Percentiles rank a stretch among this genome's conserved stretches.
Conservation (phyloP, 2,329 filamentous ascomycete genomes). For the Sclerotiophoma versabilis region DNA sequence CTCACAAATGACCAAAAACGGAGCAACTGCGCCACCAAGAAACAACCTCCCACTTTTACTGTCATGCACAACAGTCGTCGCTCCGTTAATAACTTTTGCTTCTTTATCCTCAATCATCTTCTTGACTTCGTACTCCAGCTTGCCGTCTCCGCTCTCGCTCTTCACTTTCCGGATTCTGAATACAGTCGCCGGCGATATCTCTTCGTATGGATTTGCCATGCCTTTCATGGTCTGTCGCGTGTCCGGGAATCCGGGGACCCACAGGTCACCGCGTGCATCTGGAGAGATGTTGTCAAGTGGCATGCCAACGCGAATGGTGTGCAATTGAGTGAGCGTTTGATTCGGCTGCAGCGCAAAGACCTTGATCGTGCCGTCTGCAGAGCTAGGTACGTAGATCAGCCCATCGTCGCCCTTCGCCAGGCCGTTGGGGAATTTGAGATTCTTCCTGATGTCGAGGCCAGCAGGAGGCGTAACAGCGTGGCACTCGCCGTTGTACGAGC, state of each 20-base stretch:
- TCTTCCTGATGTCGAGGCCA: slow-evolving; percentile 20
- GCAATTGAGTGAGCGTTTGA: slow-evolving; percentile 27
- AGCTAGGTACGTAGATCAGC: slow-evolving; percentile 38
- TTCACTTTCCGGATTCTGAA: slow-evolving; percentile 30
- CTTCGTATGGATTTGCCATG: slow-evolving; percentile 24
- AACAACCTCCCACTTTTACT: slow-evolving; percentile 35
- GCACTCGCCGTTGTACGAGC: slow-evolving; percentile 26
- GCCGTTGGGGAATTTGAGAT: slow-evolving; percentile 42
- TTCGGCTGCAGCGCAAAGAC: slow-evolving; percentile 28
- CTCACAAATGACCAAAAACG: slow-evolving; percentile 19
- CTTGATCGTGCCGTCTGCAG: slow-evolving; percentile 33
- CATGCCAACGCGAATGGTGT: slow-evolving; percentile 34
- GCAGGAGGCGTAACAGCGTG: slow-evolving; percentile 19
- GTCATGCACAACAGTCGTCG: slow-evolving; percentile 39
- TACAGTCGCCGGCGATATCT: slow-evolving; percentile 24
- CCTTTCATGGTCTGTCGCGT: slow-evolving; percentile 14
- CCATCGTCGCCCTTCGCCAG: slow-evolving; percentile 31
- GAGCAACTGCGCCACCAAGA: slow-evolving; percentile 24
- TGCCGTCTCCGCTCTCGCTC: background rate
- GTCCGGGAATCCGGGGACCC: slow-evolving; percentile 31
- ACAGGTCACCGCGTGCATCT: slow-evolving; percentile 37
- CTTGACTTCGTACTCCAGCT: slow-evolving; percentile 27
- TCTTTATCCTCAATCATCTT: slow-evolving; percentile 41
- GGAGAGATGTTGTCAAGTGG: slow-evolving; percentile 38
- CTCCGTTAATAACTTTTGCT: slow-evolving; percentile 26